These are phyloP conservation scores for Tuber indicum DNA, from an alignment of 495 filamentous ascomycete genomes.

Conservation along the genomic window DNA sequence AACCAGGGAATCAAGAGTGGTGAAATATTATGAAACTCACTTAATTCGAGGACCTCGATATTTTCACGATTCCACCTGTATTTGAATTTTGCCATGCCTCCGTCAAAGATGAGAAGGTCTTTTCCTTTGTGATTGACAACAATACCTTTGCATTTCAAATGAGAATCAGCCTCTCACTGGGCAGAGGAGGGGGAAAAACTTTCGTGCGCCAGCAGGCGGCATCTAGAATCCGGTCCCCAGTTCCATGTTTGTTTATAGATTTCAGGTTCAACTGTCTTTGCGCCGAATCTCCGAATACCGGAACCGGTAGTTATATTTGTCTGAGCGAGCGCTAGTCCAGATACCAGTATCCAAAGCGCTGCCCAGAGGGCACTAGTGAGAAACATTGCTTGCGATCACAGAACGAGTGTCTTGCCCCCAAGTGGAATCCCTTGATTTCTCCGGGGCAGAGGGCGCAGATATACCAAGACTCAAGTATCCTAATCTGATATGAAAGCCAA, in stretches of 20 bases:
- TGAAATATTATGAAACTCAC: constrained; percentile 9
- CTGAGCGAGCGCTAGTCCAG: neutral
- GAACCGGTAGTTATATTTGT: neutral
- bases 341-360: no score
- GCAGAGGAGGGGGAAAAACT: constrained; percentile 5
- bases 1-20: neutral
- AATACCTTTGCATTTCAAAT: constrained; percentile 6
- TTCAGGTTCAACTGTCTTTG: neutral
- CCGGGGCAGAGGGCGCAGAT: neutral
- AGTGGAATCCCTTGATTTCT: neutral
- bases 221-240: constrained; percentile 14
- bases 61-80: neutral
- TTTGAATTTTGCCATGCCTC: constrained; percentile 14
- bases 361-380: neutral
- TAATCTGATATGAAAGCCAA: neutral
- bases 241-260: constrained; percentile 15
- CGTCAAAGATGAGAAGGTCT: constrained; percentile 20
- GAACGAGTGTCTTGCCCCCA: neutral
- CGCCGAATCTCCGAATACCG: neutral
- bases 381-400: neutral
- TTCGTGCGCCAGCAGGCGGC: constrained; percentile 16
- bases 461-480: neutral
- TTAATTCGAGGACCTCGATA: constrained; percentile 15
- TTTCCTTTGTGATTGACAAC: constrained; percentile 6
- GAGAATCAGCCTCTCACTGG: neutral